A percentile compares a stretch with the other conserved stretches of the same genome.
These are phyloP conservation scores for Tylopilus intermedius DNA, from an alignment of 768 basidiomycete genomes.

Conservation along the genomic window DNA sequence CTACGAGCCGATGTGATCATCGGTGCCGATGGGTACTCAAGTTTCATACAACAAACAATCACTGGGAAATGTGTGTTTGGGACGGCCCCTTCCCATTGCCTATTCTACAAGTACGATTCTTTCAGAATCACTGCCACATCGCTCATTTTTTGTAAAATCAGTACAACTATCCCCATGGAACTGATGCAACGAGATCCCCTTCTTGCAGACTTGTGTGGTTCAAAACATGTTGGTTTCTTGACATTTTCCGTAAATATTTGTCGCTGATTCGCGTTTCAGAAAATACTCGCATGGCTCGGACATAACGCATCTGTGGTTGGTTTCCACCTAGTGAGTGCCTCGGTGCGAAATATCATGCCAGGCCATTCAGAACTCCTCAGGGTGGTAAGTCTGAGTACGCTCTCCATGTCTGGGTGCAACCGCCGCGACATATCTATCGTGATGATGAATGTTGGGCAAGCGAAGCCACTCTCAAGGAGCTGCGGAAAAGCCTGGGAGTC, in stretches of 20 bases:
- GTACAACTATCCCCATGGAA: conserved; percentile 38
- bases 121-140: not conserved
- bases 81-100: conserved; percentile 21
- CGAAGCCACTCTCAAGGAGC: conserved; percentile 29
- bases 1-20: conserved; percentile 50
- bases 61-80: conserved; percentile 29
- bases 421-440: conserved; percentile 23
- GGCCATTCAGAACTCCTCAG: conserved; percentile 21
- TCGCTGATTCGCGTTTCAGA: conserved; percentile 9
- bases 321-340: conserved; percentile 20
- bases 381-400: conserved; percentile 36
- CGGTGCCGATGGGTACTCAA: conserved; percentile 55
- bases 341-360: not conserved
- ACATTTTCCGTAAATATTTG: not conserved
- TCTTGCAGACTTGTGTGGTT: conserved; percentile 30
- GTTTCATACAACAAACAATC: conserved; percentile 36
- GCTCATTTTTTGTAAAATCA: conserved; percentile 14
- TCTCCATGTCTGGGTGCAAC: conserved; percentile 24
- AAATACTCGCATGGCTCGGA: conserved; percentile 18
- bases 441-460: conserved; percentile 33
- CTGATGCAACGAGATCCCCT: conserved; percentile 38
- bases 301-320: conserved; percentile 19
- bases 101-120: conserved; percentile 42
- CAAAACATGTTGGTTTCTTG: conserved; percentile 12
- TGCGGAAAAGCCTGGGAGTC: conserved; percentile 26